phyloP scores from a whole-genome alignment of 208 protist species.

The Porcisia deanei region DNA sequence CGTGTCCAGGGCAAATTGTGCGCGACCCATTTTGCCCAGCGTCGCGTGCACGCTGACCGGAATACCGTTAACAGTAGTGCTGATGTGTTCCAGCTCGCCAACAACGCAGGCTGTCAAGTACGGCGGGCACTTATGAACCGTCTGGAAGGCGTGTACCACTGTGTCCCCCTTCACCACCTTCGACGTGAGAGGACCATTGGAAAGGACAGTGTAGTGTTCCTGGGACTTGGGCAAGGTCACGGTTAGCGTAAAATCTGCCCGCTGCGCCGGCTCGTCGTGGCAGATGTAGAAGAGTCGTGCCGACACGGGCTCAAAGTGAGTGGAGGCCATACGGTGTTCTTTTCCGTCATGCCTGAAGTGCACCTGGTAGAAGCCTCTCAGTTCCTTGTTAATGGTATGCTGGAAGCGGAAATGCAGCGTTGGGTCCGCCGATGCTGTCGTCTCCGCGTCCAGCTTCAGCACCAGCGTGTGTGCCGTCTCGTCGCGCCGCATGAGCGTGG shows the following conservation, averaged over 20 bases:
- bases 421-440: constrained; percentile 49
- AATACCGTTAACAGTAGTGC: constrained; percentile 56
- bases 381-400: constrained; percentile 86
- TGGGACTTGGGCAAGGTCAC: constrained; percentile 71
- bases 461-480: constrained; percentile 51
- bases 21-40: constrained; percentile 60
- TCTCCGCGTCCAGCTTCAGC: constrained; percentile 55
- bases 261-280: constrained; percentile 96
- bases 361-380: constrained; percentile 93
- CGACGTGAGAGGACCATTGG: constrained; percentile 59
- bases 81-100: constrained; percentile 91
- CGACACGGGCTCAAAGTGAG: constrained; percentile 97
- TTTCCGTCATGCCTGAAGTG: constrained; percentile 64
- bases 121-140: constrained; percentile 90
- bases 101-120: constrained; percentile 97
- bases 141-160: constrained; percentile 80
- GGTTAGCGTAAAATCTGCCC: constrained; percentile 94
- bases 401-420: constrained; percentile 73
- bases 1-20: constrained; percentile 83
- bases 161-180: constrained; percentile 38
- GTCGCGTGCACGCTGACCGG: constrained; percentile 77
- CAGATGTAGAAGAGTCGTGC: constrained; percentile 95
- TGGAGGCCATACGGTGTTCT: constrained; percentile 91
- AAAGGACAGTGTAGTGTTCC: constrained; percentile 79
- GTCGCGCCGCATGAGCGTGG: constrained; percentile 49